These are phyloP conservation scores for Schoenoplectus triqueter DNA, from an alignment of 202 grass and related monocot species.

Conservation along the genomic window DNA sequence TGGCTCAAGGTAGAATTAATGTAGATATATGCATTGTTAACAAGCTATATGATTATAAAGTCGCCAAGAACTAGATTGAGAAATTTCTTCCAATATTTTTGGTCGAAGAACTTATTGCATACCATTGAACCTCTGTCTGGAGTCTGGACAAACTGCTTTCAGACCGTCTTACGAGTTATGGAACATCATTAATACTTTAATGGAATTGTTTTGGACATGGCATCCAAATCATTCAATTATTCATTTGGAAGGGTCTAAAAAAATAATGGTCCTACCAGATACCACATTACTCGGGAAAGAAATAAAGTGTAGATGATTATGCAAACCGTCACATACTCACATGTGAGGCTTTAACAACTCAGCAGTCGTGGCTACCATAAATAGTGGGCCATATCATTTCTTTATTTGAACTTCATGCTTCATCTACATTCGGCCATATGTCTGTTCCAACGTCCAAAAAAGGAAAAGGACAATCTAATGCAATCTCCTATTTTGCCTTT, in stretches of 20 bases:
- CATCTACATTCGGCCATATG: background rate
- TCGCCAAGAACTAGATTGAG: background rate
- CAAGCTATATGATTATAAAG: background rate
- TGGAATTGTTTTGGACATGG: background rate
- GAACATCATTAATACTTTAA: background rate
- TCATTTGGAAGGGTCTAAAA: constrained; percentile 18
- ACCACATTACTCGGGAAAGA: background rate
- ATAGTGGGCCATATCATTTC: constrained; percentile 28
- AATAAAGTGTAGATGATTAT: no score
- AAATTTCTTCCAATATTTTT: no score
- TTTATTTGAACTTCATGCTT: constrained; percentile 31
- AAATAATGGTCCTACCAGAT: background rate
- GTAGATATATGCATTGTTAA: background rate
- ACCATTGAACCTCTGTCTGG: background rate
- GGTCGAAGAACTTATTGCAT: no score
- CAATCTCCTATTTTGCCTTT: constrained; percentile 19
- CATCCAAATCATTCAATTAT: background rate
- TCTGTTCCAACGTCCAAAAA: background rate
- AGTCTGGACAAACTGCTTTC: background rate
- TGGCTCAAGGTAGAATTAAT: no score
- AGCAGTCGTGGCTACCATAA: background rate
- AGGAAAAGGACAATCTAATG: constrained; percentile 9
- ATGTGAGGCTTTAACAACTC: constrained; percentile 22
- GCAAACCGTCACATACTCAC: background rate
- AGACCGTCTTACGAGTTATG: background rate